Percentiles rank a stretch among this genome's conserved stretches.
Evolutionary conservation across 352 stramenopile species (phyloP).

Genomic region (Globisporangium cystogenes): DNA sequence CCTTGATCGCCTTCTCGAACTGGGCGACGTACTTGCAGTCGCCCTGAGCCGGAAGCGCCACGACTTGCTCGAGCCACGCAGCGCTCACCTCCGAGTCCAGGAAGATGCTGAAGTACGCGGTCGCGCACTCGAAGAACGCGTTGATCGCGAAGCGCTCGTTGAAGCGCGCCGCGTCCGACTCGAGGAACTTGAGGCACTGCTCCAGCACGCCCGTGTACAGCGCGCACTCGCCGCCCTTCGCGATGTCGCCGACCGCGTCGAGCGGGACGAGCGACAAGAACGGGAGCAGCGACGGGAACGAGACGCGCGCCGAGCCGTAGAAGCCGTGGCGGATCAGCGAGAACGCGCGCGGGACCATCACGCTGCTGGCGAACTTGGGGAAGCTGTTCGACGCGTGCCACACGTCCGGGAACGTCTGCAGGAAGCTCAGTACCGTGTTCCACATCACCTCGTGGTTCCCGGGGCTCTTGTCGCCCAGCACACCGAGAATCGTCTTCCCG

Average conservation of each 20-base stretch:
- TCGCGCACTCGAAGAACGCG: conserved; percentile 71
- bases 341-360: conserved; percentile 61
- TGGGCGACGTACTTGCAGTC: conserved; percentile 43
- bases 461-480: conserved; percentile 61
- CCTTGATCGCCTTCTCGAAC: conserved; percentile 57
- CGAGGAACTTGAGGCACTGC: conserved; percentile 66
- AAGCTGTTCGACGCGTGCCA: conserved; percentile 39
- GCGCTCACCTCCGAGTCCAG: conserved; percentile 30
- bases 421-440: conserved; percentile 68
- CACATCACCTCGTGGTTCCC: conserved; percentile 68
- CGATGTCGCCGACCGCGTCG: conserved; percentile 35
- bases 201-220: conserved; percentile 64
- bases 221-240: conserved; percentile 25
- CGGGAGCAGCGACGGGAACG: conserved; percentile 64
- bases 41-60: not conserved
- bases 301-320: conserved; percentile 59
- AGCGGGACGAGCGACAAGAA: conserved; percentile 73
- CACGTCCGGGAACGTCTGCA: conserved; percentile 43
- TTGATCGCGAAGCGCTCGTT: conserved; percentile 48
- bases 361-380: conserved; percentile 54
- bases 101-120: conserved; percentile 63
- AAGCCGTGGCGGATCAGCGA: conserved; percentile 74
- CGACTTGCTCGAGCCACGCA: conserved; percentile 21
- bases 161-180: conserved; percentile 44
- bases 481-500: conserved; percentile 63